Evolutionary conservation across 305 asterid species (phyloP).

Genomic region (Fraxinus sp.): DNA sequence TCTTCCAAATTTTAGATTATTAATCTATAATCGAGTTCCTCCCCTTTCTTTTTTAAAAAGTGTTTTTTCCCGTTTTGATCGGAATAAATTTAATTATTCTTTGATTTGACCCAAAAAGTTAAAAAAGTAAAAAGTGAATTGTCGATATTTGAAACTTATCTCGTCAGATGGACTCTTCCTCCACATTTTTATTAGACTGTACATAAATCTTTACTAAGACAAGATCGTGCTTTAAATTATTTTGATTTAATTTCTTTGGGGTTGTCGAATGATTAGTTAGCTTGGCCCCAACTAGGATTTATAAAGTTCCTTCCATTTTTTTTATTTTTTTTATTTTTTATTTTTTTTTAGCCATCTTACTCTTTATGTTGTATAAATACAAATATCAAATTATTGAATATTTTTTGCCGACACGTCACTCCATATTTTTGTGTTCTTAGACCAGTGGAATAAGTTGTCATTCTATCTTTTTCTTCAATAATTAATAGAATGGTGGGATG

Average conservation of each 20-base stretch:
- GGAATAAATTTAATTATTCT: background rate
- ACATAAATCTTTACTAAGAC: background rate
- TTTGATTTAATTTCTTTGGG: background rate
- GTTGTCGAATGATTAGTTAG: no score
- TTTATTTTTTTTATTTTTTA: no score
- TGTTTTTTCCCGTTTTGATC: background rate
- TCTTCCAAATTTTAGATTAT: background rate
- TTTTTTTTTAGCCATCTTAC: background rate
- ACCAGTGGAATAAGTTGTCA: background rate
- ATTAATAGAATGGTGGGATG: conserved; percentile 4
- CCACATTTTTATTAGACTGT: background rate
- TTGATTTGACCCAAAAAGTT: background rate
- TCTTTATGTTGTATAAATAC: background rate
- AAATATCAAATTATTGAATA: background rate
- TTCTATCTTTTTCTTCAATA: background rate
- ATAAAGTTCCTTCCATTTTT: no score
- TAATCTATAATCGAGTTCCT: background rate
- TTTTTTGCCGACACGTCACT: background rate
- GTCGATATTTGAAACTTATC: background rate
- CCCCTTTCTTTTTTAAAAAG: background rate
- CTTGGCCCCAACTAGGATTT: background rate
- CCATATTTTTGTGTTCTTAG: background rate
- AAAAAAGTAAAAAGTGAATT: background rate
- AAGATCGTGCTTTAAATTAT: background rate
- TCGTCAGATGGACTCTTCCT: background rate